These are phyloP conservation scores for Artemisia tridentata DNA, from an alignment of 129 eudicot species.

Conservation along the genomic window DNA sequence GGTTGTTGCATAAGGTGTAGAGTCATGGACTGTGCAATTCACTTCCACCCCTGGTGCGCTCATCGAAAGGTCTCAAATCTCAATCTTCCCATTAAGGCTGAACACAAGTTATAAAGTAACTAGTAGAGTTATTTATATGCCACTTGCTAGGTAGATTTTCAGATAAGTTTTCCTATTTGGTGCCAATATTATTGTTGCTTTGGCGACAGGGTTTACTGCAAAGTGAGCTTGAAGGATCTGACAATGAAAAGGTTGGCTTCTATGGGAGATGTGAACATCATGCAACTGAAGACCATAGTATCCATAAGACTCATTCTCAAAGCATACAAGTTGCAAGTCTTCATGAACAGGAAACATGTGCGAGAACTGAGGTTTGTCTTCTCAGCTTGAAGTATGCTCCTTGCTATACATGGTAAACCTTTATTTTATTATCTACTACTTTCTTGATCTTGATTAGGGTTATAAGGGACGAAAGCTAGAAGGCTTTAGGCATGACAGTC, in stretches of 20 bases:
- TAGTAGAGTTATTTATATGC: conserved; percentile 4
- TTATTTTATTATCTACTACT: neutral
- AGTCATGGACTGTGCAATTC: conserved; percentile 39
- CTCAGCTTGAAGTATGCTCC: neutral
- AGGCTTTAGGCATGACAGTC: conserved; percentile 47
- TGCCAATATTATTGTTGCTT: conserved; percentile 19
- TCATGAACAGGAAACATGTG: conserved; percentile 52
- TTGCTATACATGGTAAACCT: neutral
- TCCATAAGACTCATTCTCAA: conserved; percentile 18
- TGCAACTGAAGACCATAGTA: conserved; percentile 31
- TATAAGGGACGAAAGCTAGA: conserved; percentile 62
- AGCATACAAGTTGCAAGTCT: conserved; percentile 16
- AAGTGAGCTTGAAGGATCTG: conserved; percentile 62
- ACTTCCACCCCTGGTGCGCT: conserved; percentile 74
- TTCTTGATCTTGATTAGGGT: conserved; percentile 37
- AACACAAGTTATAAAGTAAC: neutral
- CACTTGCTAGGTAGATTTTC: neutral
- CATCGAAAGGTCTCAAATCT: conserved; percentile 48
- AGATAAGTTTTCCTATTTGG: neutral
- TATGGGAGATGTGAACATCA: conserved; percentile 64
- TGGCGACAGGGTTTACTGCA: conserved; percentile 53
- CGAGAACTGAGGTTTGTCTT: conserved; percentile 62
- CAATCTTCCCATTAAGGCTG: conserved; percentile 8
- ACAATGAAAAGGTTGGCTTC: conserved; percentile 45
- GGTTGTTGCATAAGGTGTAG: conserved; percentile 62